Base-by-base conservation (phyloP, 352 stramenopile species). In the Globisporangium spinosum region DNA sequence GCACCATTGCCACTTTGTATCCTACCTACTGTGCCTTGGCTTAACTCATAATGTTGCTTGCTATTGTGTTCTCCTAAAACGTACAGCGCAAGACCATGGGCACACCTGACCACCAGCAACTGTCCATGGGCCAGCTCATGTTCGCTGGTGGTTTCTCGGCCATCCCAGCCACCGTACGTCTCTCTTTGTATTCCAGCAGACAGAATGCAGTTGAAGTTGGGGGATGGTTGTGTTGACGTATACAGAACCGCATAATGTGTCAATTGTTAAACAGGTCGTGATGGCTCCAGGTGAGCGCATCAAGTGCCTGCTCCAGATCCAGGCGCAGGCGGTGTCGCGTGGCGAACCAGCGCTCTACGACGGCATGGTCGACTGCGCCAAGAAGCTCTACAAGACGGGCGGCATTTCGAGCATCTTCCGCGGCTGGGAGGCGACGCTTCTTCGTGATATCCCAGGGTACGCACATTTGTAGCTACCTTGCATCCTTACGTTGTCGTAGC, bases 231-330 rank as follows among this genome's bases (percentile, higher is more conserved):
- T 54, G 49, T 68, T 62, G 34, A 34, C 45, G 34, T 65, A 65
- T 55, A 51, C 64, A 12, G 9, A 22, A 12, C 32, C 43, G 25
- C 12, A 35, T n/a, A 15, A 58, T 58, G 34, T 40, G 29, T 34
- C 35, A 25, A 49, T 56, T 20, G 15, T 43, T 22, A 61, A 34
- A 8, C 27, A 71, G 45, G 82, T 93, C 47, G 74, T 99, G 62
- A 99, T 98, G 94, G 92, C 96, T 17, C 97, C 97, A 20, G 94
- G 90, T 57, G 97, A 99, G 83, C 83, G 97, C 59, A 98, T 99
- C 76, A 99, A 99, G 87, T 98, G 95, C 67, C 76, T 99, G 65
- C 82, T 91, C 22, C 87, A 95, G 83, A 97, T 98, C 65, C 95
- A 99, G 73, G 82, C 89, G 29, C 85, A 94, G 66, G 86, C 85